Evolutionary conservation across 2,329 filamentous ascomycete species (phyloP).

Genomic region (Pseudogymnoascus sp.): DNA sequence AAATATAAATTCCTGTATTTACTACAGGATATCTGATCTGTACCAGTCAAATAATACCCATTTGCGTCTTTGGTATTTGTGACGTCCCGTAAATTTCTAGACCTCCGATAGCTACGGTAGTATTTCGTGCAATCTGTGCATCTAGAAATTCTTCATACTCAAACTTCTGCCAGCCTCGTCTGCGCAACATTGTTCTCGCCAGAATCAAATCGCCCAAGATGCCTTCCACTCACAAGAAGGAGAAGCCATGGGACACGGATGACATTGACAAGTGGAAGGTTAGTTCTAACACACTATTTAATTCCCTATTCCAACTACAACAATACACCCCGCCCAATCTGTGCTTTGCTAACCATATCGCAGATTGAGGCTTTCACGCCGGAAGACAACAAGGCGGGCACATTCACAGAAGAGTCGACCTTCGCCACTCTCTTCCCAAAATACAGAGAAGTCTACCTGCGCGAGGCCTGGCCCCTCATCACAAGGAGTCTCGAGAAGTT

Average conservation of each 20-base stretch:
- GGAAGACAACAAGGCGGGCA: constrained; percentile 76
- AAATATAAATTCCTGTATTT: neutral
- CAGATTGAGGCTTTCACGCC: constrained; percentile 76
- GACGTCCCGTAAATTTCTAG: neutral
- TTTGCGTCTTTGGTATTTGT: neutral
- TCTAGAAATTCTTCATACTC: constrained; percentile 10
- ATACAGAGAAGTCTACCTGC: constrained; percentile 90
- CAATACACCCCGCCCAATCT: neutral
- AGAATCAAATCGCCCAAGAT: constrained; percentile 38
- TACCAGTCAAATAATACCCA: neutral
- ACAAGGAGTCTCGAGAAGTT: constrained; percentile 80
- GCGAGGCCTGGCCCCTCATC: constrained; percentile 86
- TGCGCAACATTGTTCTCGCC: neutral
- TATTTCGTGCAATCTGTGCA: neutral
- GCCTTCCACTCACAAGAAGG: constrained; percentile 83
- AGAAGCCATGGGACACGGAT: constrained; percentile 93
- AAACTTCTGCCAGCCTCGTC: constrained; percentile 9
- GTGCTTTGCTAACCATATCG: constrained; percentile 9
- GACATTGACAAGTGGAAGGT: constrained; percentile 97
- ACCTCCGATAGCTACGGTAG: neutral
- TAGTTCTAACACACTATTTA: neutral
- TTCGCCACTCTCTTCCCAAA: constrained; percentile 86
- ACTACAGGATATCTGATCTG: neutral
- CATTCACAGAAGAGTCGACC: constrained; percentile 86
- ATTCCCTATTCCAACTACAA: neutral